phyloP scores from a whole-genome alignment of 768 basidiomycete genomes.

The Calocybe indica region DNA sequence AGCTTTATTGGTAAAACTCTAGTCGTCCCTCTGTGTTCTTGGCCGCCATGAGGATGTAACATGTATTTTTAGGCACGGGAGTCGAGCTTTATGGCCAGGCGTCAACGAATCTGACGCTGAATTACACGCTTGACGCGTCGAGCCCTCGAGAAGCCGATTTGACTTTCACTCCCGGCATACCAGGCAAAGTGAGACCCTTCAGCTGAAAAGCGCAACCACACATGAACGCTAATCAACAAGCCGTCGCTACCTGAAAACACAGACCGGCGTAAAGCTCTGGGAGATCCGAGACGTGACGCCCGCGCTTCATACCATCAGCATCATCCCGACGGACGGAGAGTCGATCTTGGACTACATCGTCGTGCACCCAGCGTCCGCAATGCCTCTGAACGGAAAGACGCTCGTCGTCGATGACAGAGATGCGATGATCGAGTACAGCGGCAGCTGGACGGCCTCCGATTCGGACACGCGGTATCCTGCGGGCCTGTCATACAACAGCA shows the following conservation, averaged over 20 bases:
- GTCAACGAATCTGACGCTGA: not conserved
- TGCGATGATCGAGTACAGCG: slow-evolving; percentile 1
- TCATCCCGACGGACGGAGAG: not conserved
- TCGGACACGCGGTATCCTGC: not conserved
- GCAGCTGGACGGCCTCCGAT: slow-evolving; percentile 1
- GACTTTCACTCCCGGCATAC: not conserved
- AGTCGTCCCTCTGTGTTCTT: not conserved
- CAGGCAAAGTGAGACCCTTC: not conserved
- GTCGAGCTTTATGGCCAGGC: slow-evolving; percentile 3
- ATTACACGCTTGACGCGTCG: slow-evolving; percentile 3
- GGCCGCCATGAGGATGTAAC: not conserved
- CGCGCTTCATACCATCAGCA: not conserved
- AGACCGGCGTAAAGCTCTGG: slow-evolving; percentile 2
- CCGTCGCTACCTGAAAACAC: not conserved
- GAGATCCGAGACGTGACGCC: not conserved
- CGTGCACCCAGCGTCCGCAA: not conserved
- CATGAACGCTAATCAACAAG: not conserved
- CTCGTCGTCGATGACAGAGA: slow-evolving; percentile 2
- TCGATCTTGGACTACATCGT: slow-evolving; percentile 4
- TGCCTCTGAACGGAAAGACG: not conserved
- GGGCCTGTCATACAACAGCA: not conserved
- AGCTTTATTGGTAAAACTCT: not conserved
- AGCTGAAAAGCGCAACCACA: not conserved
- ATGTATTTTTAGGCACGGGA: not conserved
- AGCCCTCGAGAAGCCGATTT: slow-evolving; percentile 1